A percentile compares a stretch with the other conserved stretches of the same genome.
phyloP scores from a whole-genome alignment of 345 rosid species.

The Populus euphratica region DNA sequence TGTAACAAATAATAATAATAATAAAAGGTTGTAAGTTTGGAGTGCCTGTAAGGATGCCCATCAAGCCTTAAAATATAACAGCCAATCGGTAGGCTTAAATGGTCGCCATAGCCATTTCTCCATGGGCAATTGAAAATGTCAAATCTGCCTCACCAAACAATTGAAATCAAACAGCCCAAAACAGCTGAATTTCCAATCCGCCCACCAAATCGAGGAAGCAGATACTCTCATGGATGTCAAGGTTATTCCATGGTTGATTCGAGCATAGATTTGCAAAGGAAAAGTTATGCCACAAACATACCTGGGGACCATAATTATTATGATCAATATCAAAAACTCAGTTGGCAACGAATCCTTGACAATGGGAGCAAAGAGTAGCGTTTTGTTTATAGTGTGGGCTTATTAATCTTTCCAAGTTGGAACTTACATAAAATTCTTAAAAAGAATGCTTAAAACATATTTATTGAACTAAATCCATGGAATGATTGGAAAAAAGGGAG shows the following conservation, averaged over 20 bases:
- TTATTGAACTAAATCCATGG: too few species aligned
- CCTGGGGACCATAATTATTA: not conserved
- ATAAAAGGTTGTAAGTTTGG: too few species aligned
- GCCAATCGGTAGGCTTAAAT: not conserved
- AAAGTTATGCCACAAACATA: not conserved
- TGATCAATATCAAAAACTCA: not conserved
- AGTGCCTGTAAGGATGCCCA: not conserved
- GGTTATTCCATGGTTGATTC: not conserved
- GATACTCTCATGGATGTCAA: not conserved
- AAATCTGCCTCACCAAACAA: not conserved
- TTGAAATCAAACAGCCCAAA: not conserved
- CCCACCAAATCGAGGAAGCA: too few species aligned
- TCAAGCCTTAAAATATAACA: not conserved
- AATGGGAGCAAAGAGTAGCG: not conserved
- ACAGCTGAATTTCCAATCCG: too few species aligned
- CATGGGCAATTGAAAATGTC: not conserved
- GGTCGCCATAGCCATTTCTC: too few species aligned
- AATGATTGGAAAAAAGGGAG: too few species aligned
- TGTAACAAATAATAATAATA: not conserved
- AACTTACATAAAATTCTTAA: too few species aligned
- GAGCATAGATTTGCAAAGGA: not conserved
- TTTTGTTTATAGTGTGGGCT: not conserved
- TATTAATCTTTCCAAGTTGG: too few species aligned
- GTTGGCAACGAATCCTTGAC: not conserved
- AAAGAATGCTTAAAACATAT: too few species aligned